Evolutionary conservation across 148 eudicot genomes (phyloP).

Genomic region (Amaranthus cruentus): DNA sequence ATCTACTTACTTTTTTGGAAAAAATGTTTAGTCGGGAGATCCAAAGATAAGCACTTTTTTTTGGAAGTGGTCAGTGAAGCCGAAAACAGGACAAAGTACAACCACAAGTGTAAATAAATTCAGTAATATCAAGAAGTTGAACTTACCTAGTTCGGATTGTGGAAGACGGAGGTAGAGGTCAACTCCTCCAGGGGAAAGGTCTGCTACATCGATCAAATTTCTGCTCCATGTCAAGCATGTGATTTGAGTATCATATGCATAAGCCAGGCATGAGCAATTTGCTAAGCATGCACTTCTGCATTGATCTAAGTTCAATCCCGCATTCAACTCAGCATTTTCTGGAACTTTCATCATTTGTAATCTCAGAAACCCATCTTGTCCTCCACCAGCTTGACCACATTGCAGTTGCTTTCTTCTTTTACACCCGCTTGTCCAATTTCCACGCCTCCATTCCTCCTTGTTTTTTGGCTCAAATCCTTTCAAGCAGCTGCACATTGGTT

Average conservation of each 20-base stretch:
- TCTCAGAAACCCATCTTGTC: conserved; percentile 41
- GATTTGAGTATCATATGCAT: conserved; percentile 25
- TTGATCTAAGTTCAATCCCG: conserved; percentile 24
- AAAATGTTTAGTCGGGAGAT: background rate
- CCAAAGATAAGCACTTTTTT: background rate
- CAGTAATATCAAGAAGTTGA: background rate
- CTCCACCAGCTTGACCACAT: conserved; percentile 28
- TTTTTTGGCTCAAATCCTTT: conserved; percentile 29
- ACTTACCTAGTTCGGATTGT: conserved; percentile 42
- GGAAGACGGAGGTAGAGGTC: conserved; percentile 42
- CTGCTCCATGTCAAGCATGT: conserved; percentile 50
- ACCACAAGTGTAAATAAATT: background rate
- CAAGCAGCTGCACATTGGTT: conserved; percentile 24
- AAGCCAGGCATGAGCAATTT: conserved; percentile 55
- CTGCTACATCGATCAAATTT: conserved; percentile 38
- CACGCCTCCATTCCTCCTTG: conserved; percentile 20
- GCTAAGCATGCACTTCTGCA: conserved; percentile 33
- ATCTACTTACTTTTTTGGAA: background rate
- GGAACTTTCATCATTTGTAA: conserved; percentile 39
- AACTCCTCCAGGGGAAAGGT: conserved; percentile 26
- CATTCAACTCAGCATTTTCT: conserved; percentile 18
- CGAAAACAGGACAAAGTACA: background rate
- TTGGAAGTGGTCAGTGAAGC: background rate
- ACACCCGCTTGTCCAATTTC: conserved; percentile 31
- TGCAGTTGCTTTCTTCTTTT: conserved; percentile 19